These are phyloP conservation scores for Populus alba DNA, from an alignment of 345 rosid genomes.

Conservation along the genomic window DNA sequence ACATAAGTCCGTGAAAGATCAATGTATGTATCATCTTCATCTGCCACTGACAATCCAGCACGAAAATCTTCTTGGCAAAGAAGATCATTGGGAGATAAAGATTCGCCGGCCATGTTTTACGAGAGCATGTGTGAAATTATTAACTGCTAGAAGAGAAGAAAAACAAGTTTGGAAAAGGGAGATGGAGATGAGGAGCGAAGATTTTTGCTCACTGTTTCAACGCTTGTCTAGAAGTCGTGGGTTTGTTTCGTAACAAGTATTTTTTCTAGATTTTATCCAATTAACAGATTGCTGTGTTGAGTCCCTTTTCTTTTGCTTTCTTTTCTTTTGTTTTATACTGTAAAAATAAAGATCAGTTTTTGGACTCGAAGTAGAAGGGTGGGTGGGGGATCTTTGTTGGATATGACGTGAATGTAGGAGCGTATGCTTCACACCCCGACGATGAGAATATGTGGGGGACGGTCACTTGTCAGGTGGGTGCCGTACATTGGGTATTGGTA, in stretches of 20 bases:
- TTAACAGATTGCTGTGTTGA: neutral
- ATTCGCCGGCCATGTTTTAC: slow-evolving; percentile 17
- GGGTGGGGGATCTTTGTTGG: neutral
- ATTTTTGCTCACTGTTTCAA: slow-evolving; percentile 1
- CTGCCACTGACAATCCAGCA: slow-evolving; percentile 18
- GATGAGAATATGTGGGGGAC: neutral
- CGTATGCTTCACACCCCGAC: slow-evolving; percentile 23
- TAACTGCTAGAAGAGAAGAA: slow-evolving; percentile 9
- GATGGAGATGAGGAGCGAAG: slow-evolving; percentile 8
- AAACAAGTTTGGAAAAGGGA: neutral
- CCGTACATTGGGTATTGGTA: slow-evolving; percentile 32
- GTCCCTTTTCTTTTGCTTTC: neutral
- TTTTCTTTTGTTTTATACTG: neutral
- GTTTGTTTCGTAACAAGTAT: neutral
- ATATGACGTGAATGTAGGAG: neutral
- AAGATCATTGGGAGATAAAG: slow-evolving; percentile 30
- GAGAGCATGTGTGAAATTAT: neutral
- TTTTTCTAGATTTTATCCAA: neutral
- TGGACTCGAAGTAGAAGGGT: neutral
- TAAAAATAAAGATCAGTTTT: neutral
- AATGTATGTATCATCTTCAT: slow-evolving; percentile 3
- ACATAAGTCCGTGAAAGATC: neutral
- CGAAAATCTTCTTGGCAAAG: slow-evolving; percentile 36
- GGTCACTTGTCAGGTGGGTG: slow-evolving; percentile 16
- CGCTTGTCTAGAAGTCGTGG: neutral